A percentile compares a stretch with the other conserved stretches of the same genome.
phyloP scores from a whole-genome alignment of 2,329 filamentous ascomycete genomes.

The Curvularia eragrostidis region DNA sequence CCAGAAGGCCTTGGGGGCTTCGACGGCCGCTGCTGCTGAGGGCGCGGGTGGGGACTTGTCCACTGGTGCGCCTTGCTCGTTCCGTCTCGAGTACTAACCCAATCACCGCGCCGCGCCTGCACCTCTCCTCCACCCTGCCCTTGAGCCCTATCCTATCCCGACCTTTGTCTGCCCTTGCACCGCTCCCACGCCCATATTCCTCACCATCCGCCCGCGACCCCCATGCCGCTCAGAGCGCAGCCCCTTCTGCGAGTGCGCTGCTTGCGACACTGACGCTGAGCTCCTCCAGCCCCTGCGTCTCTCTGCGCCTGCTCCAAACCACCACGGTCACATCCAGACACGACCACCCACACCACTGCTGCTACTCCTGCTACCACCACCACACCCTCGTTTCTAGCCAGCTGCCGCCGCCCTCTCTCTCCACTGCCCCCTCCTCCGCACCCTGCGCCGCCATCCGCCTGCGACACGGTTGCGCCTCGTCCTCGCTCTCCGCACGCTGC shows the following conservation, averaged over 20 bases:
- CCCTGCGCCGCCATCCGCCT: conserved; percentile 4
- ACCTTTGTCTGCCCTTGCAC: conserved; percentile 9
- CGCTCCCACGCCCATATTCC: neutral
- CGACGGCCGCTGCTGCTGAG: too few relatives aligned
- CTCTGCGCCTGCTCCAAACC: conserved; percentile 7
- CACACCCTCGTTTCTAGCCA: conserved; percentile 4
- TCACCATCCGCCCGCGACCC: neutral
- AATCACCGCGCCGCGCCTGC: conserved; percentile 17
- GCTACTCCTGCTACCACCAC: neutral
- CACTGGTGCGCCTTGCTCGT: too few relatives aligned
- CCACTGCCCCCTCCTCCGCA: conserved; percentile 2
- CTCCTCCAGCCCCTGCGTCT: conserved; percentile 25
- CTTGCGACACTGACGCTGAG: conserved; percentile 43
- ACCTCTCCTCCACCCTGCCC: conserved; percentile 15
- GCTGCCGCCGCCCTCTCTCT: conserved; percentile 8
- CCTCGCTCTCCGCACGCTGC: neutral
- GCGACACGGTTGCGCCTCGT: conserved; percentile 5
- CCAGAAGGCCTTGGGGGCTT: too few relatives aligned
- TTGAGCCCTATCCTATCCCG: conserved; percentile 4
- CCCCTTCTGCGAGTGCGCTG: conserved; percentile 41
- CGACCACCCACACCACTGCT: neutral
- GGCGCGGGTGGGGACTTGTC: too few relatives aligned
- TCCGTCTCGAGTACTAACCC: conserved; percentile 21
- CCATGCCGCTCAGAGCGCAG: conserved; percentile 40
- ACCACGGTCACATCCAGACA: neutral